Percentiles rank a stretch among this genome's conserved stretches.
These are phyloP conservation scores for Tilletia horrida DNA, from an alignment of 1,284 basidiomycete genomes.

Conservation along the genomic window DNA sequence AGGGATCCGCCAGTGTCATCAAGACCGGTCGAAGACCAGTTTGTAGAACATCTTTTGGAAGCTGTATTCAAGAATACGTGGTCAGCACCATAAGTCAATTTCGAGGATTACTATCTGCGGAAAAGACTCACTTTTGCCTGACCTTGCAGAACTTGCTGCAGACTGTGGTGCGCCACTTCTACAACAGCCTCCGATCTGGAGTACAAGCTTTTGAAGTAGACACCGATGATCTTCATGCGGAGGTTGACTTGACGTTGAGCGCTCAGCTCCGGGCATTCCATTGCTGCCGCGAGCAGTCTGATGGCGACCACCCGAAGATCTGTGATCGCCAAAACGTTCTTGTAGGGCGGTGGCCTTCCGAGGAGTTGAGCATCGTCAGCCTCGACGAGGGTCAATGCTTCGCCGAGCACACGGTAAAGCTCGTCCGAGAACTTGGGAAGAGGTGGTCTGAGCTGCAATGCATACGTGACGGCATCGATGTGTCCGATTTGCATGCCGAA, in stretches of 20 bases:
- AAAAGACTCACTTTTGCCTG: conserved; percentile 65
- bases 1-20: conserved; percentile 96
- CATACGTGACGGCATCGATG: conserved; percentile 94
- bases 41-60: conserved; percentile 93
- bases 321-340: conserved; percentile 77
- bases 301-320: conserved; percentile 94
- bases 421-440: conserved; percentile 88
- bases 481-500: conserved; percentile 96
- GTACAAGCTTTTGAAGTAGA: conserved; percentile 99
- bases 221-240: conserved; percentile 77
- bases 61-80: conserved; percentile 27
- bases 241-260: conserved; percentile 47
- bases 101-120: background rate
- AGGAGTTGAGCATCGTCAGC: conserved; percentile 84
- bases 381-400: conserved; percentile 90
- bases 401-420: conserved; percentile 84
- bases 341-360: conserved; percentile 70
- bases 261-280: conserved; percentile 84
- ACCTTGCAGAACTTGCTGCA: conserved; percentile 78
- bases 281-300: conserved; percentile 84
- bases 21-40: conserved; percentile 91
- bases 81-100: background rate
- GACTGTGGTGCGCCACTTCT: conserved; percentile 88
- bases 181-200: conserved; percentile 90
- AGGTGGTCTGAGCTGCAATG: conserved; percentile 72